Conservation (phyloP, 306 rosid species). For the Cajanus cajan region DNA sequence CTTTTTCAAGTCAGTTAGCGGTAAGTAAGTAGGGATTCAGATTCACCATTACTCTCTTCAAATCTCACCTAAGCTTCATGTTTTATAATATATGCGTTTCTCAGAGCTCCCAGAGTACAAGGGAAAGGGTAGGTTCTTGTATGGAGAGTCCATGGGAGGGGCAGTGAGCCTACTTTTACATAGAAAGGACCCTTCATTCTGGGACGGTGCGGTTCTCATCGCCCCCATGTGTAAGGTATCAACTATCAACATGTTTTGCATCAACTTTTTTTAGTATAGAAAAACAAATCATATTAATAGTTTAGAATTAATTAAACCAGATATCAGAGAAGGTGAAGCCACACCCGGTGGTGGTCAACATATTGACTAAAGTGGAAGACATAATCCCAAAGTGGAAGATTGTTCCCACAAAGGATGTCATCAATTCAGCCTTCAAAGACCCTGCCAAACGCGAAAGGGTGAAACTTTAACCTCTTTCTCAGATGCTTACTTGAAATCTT, state of each 20-base stretch:
- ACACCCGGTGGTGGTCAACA: conserved; percentile 73
- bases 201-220: conserved; percentile 89
- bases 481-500: neutral
- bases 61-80: no score
- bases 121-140: conserved; percentile 73
- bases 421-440: conserved; percentile 80
- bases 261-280: no score
- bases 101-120: conserved; percentile 60
- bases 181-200: conserved; percentile 66
- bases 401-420: conserved; percentile 88
- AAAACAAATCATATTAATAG: no score
- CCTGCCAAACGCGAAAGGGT: conserved; percentile 83
- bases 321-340: conserved; percentile 98
- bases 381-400: conserved; percentile 96
- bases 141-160: conserved; percentile 99
- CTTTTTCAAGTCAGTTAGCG: conserved; percentile 61
- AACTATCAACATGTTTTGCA: neutral
- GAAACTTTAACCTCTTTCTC: neutral
- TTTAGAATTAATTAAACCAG: conserved; percentile 38
- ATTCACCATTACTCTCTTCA: no score
- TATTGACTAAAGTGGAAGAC: conserved; percentile 72
- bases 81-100: neutral
- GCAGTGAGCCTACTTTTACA: conserved; percentile 84
- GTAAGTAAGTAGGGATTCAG: conserved; percentile 33
- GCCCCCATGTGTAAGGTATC: conserved; percentile 97